Evolutionary conservation across 352 stramenopile species (phyloP).

Genomic region (Thraustochytrium sp.): DNA sequence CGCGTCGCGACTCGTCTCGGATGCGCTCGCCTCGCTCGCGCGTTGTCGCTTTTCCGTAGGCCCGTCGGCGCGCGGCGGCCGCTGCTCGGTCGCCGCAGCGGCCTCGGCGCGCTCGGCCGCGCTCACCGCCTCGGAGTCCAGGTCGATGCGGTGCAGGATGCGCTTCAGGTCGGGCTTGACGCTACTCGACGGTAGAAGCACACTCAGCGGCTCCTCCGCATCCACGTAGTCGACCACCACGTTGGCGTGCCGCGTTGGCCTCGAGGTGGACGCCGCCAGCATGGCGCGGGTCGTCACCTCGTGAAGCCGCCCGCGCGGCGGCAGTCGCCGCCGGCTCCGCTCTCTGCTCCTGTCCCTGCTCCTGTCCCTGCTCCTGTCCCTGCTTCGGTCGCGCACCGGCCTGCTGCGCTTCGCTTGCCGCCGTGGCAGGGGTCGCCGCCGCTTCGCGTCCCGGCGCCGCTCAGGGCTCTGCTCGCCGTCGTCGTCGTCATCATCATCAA

Average conservation of each 20-base stretch:
- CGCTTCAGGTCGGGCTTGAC: constrained; percentile 1
- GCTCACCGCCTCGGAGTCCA: background rate
- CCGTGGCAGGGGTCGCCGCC: too few relatives aligned
- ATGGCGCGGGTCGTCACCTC: too few relatives aligned
- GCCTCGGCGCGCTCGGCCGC: background rate
- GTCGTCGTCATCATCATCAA: too few relatives aligned
- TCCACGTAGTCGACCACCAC: background rate
- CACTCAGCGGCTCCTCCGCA: background rate
- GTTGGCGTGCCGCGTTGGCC: background rate
- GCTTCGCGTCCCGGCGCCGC: too few relatives aligned
- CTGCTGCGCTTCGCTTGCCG: too few relatives aligned
- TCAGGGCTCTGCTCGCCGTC: too few relatives aligned
- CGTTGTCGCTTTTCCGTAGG: background rate
- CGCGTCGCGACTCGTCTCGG: background rate
- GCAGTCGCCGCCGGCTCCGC: too few relatives aligned
- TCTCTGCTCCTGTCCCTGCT: too few relatives aligned
- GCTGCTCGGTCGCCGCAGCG: background rate
- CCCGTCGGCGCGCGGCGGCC: background rate
- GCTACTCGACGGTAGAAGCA: background rate
- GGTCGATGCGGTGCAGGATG: background rate
- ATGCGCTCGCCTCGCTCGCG: background rate
- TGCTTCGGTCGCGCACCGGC: too few relatives aligned
- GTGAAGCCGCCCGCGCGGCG: too few relatives aligned
- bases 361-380: too few relatives aligned
- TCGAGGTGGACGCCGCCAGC: too few relatives aligned